These are phyloP conservation scores for Nicotiana otophora DNA, from an alignment of 257 asterid species.

Conservation along the genomic window DNA sequence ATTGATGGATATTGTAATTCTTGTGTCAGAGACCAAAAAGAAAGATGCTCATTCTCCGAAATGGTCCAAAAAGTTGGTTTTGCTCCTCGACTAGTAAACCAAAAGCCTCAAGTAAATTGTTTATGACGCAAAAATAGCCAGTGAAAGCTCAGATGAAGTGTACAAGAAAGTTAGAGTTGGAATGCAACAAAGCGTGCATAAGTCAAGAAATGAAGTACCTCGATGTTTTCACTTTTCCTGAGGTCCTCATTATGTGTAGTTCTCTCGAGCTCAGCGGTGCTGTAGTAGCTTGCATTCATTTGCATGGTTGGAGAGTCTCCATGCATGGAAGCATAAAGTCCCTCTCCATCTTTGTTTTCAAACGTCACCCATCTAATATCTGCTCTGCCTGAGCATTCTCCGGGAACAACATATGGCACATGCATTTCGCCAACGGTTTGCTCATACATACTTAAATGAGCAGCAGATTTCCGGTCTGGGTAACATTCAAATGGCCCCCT, in stretches of 20 bases:
- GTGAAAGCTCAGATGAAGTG: background rate
- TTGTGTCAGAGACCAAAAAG: background rate
- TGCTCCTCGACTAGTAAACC: background rate
- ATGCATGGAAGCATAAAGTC: slow-evolving; percentile 67
- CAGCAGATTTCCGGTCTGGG: slow-evolving; percentile 95
- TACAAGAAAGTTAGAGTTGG: background rate
- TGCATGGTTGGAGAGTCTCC: slow-evolving; percentile 85
- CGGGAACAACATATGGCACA: slow-evolving; percentile 84
- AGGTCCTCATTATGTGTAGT: slow-evolving; percentile 72
- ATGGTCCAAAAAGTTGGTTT: background rate
- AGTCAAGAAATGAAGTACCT: slow-evolving; percentile 39
- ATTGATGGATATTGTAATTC: background rate
- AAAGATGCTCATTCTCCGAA: background rate
- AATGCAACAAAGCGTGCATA: background rate
- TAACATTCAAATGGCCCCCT: slow-evolving; percentile 94
- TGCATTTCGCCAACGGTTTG: slow-evolving; percentile 69
- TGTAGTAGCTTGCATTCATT: slow-evolving; percentile 81
- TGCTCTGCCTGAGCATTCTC: slow-evolving; percentile 75
- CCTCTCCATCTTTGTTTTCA: slow-evolving; percentile 58
- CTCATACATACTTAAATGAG: slow-evolving; percentile 70
- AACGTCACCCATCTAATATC: slow-evolving; percentile 95
- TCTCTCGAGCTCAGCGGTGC: slow-evolving; percentile 89
- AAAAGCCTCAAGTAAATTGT: background rate
- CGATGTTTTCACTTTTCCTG: slow-evolving; percentile 61
- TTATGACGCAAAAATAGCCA: background rate